Percentiles rank a stretch among this genome's conserved stretches.
Evolutionary conservation across 805 yeast genomes (phyloP).

Genomic region (Yarrowia keelungensis): DNA sequence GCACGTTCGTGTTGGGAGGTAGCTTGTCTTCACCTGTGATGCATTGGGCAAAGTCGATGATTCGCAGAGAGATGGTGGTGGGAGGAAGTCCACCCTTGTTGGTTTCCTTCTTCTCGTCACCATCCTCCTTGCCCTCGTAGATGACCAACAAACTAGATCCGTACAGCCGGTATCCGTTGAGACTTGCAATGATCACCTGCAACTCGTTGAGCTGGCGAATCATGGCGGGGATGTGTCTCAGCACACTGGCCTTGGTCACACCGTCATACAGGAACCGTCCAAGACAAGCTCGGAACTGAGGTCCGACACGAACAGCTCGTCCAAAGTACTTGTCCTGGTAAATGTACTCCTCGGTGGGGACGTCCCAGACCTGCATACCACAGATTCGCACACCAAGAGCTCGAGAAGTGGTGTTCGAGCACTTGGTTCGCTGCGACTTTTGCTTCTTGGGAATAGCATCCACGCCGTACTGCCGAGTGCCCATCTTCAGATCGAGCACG

Average conservation of each 20-base stretch:
- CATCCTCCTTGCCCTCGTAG: constrained; percentile 77
- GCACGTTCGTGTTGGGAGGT: constrained; percentile 59
- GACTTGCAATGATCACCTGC: constrained; percentile 58
- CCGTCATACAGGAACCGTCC: constrained; percentile 86
- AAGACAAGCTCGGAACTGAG: constrained; percentile 76
- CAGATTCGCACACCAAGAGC: constrained; percentile 89
- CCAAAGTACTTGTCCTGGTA: constrained; percentile 94
- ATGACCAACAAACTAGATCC: constrained; percentile 88
- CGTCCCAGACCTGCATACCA: constrained; percentile 89
- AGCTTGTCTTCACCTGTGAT: constrained; percentile 66
- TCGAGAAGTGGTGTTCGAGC: constrained; percentile 80
- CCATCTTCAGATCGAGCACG: constrained; percentile 95
- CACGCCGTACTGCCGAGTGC: constrained; percentile 97
- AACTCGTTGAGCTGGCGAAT: constrained; percentile 67
- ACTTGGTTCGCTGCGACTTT: constrained; percentile 79
- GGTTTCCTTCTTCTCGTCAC: constrained; percentile 45
- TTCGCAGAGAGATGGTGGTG: constrained; percentile 56
- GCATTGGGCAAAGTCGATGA: constrained; percentile 96
- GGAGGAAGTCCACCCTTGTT: constrained; percentile 45
- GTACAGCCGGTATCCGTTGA: constrained; percentile 83
- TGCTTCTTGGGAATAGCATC: constrained; percentile 79
- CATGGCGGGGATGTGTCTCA: constrained; percentile 70
- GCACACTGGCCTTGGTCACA: constrained; percentile 59
- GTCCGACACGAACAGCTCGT: constrained; percentile 71
- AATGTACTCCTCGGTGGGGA: constrained; percentile 56